Conservation (phyloP, 768 basidiomycete genomes). For the Serendipita sp. region DNA sequence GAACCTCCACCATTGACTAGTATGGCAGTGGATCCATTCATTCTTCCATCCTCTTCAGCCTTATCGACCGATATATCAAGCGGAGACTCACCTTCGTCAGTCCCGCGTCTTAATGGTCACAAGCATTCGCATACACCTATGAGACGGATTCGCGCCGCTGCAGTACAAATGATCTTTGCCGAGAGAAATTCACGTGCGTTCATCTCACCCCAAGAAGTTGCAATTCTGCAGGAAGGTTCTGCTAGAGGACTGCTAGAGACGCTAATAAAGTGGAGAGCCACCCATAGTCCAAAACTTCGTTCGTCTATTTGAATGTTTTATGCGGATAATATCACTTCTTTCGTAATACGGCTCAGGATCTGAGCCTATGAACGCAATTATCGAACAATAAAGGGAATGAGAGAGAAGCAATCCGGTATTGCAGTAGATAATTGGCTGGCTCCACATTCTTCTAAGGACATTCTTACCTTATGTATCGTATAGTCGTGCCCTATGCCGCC, state of each 20-base stretch:
- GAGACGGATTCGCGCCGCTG: slow-evolving; percentile 50
- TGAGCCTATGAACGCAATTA: too few species aligned
- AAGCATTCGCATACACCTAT: not conserved
- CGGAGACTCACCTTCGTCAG: not conserved
- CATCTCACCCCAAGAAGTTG: slow-evolving; percentile 53
- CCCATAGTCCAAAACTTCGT: not conserved
- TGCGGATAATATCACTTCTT: too few species aligned
- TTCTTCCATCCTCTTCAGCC: slow-evolving; percentile 19
- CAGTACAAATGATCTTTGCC: slow-evolving; percentile 73
- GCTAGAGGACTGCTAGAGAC: slow-evolving; percentile 16
- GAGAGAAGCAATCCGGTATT: too few species aligned
- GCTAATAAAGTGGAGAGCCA: slow-evolving; percentile 8
- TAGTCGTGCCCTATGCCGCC: too few species aligned
- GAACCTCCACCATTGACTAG: slow-evolving; percentile 29
- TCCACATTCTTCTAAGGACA: too few species aligned
- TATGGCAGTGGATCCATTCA: slow-evolving; percentile 27
- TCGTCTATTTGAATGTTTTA: too few species aligned
- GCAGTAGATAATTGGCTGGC: too few species aligned
- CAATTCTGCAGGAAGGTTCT: slow-evolving; percentile 41
- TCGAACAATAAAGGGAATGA: too few species aligned
- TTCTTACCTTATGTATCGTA: too few species aligned
- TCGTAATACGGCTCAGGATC: too few species aligned
- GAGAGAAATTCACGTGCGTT: slow-evolving; percentile 54
- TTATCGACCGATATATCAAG: not conserved
- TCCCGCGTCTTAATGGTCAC: not conserved